Evolutionary conservation across 2,329 filamentous ascomycete genomes (phyloP).

Genomic region (Diplodia corticola): DNA sequence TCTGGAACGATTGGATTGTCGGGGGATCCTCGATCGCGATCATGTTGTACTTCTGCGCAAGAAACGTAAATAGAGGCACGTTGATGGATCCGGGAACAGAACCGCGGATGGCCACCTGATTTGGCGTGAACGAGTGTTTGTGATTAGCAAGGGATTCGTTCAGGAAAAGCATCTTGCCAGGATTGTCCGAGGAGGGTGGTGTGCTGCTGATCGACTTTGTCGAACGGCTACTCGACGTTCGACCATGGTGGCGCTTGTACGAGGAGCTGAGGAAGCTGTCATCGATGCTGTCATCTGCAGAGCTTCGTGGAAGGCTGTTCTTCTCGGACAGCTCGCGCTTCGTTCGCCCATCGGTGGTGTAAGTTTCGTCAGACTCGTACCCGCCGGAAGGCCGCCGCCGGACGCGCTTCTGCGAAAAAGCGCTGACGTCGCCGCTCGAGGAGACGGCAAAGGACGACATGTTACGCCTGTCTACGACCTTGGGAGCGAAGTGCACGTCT

Average conservation of each 20-base stretch:
- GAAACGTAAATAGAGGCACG: conserved; percentile 42
- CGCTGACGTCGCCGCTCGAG: conserved; percentile 57
- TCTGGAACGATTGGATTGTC: conserved; percentile 38
- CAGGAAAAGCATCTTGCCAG: conserved; percentile 51
- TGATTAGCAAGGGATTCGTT: conserved; percentile 51
- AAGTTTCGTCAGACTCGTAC: conserved; percentile 37
- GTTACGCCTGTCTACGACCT: conserved; percentile 58
- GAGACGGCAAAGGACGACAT: conserved; percentile 60
- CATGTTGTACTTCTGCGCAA: conserved; percentile 48
- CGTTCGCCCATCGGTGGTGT: conserved; percentile 45
- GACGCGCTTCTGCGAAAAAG: conserved; percentile 55
- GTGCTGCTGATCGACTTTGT: conserved; percentile 57
- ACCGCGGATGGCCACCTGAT: conserved; percentile 53
- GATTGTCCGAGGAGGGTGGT: conserved; percentile 51
- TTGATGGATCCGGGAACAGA: conserved; percentile 46
- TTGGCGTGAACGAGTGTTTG: conserved; percentile 41
- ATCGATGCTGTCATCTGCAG: conserved; percentile 59
- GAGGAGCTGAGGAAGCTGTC: conserved; percentile 55
- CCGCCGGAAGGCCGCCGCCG: conserved; percentile 44
- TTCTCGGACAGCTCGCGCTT: conserved; percentile 50
- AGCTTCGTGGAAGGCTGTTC: conserved; percentile 50
- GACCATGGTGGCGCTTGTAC: conserved; percentile 49
- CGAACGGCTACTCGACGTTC: conserved; percentile 48
- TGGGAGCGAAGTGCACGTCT: conserved; percentile 60
- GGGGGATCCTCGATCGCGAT: conserved; percentile 42